phyloP scores from a whole-genome alignment of 208 protist species.

The Crithidia mellificae region DNA sequence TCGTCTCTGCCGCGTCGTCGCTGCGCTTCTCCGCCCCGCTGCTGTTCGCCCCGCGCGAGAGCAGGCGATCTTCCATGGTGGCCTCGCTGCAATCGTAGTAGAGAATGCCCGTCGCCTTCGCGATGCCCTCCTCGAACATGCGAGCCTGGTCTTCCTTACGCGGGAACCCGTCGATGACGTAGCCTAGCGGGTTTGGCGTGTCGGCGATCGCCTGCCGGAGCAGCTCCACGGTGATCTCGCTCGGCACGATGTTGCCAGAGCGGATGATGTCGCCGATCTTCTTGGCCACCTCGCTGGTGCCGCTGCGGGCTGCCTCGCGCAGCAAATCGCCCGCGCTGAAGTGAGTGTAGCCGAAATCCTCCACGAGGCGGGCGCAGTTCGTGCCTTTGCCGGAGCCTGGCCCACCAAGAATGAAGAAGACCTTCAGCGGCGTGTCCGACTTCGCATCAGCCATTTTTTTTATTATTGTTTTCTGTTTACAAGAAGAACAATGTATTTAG shows the following conservation, averaged over 20 bases:
- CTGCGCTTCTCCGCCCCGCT: slow-evolving; percentile 41
- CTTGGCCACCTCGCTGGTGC: slow-evolving; percentile 67
- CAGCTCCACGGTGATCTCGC: slow-evolving; percentile 87
- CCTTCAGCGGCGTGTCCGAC: slow-evolving; percentile 35
- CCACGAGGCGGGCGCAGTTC: slow-evolving; percentile 70
- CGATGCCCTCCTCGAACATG: slow-evolving; percentile 87
- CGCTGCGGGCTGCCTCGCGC: slow-evolving; percentile 62
- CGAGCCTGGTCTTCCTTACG: slow-evolving; percentile 81
- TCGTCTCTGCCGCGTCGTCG: slow-evolving; percentile 81
- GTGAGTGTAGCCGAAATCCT: slow-evolving; percentile 86
- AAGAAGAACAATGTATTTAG: too few relatives aligned
- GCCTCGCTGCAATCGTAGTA: slow-evolving; percentile 82
- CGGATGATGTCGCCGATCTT: slow-evolving; percentile 70
- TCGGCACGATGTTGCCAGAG: slow-evolving; percentile 82
- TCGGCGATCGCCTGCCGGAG: slow-evolving; percentile 65
- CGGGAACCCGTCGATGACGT: slow-evolving; percentile 90
- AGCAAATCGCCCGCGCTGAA: slow-evolving; percentile 87
- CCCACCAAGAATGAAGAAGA: slow-evolving; percentile 88
- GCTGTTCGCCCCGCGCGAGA: slow-evolving; percentile 40
- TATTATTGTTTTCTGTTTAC: slow-evolving; percentile 7
- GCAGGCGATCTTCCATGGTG: slow-evolving; percentile 75
- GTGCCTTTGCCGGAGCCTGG: slow-evolving; percentile 89
- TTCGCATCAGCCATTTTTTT: slow-evolving; percentile 12
- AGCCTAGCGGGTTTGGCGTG: slow-evolving; percentile 67
- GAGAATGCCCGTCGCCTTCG: slow-evolving; percentile 57